phyloP scores from a whole-genome alignment of 2,329 filamentous ascomycete species.

The Amesomyces nigricolor region DNA sequence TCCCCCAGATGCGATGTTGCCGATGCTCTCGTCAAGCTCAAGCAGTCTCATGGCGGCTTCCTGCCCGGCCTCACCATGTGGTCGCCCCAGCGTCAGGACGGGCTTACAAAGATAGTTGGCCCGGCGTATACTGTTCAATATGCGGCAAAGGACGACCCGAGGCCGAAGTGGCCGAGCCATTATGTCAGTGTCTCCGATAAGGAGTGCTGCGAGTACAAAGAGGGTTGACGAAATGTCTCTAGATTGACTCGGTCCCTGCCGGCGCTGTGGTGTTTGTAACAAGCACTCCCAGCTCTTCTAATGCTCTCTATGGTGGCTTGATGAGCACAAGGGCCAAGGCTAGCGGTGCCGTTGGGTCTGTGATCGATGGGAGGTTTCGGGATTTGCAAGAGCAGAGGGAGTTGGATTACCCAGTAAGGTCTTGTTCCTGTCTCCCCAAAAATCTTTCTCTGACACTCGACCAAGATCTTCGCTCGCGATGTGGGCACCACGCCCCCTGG shows the following conservation, averaged over 20 bases:
- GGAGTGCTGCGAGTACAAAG: not conserved
- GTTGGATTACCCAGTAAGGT: conserved; percentile 38
- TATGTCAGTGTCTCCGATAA: conserved; percentile 34
- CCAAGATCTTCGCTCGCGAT: conserved; percentile 38
- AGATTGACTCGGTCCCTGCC: conserved; percentile 46
- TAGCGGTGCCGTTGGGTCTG: conserved; percentile 41
- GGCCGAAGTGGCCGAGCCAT: conserved; percentile 40
- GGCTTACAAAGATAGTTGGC: conserved; percentile 47
- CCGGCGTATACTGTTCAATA: conserved; percentile 52
- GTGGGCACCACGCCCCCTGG: conserved; percentile 41
- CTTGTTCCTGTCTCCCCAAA: not conserved
- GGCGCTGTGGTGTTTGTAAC: conserved; percentile 48
- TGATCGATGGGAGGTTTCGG: conserved; percentile 48
- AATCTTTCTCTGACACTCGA: no score
- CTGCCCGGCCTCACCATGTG: conserved; percentile 49
- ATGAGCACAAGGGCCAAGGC: conserved; percentile 45
- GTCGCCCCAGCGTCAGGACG: conserved; percentile 47
- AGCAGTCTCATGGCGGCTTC: conserved; percentile 46
- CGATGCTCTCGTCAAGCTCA: conserved; percentile 47
- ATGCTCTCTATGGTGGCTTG: conserved; percentile 50
- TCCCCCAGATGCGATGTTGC: conserved; percentile 42
- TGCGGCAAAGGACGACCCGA: conserved; percentile 41
- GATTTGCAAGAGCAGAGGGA: conserved; percentile 50
- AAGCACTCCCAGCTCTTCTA: conserved; percentile 39
- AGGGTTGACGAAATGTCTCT: not conserved